A percentile compares a stretch with the other conserved stretches of the same genome.
These are phyloP conservation scores for Coemansia sp. DNA, from an alignment of 192 early-diverging fungal genomes.

Conservation along the genomic window DNA sequence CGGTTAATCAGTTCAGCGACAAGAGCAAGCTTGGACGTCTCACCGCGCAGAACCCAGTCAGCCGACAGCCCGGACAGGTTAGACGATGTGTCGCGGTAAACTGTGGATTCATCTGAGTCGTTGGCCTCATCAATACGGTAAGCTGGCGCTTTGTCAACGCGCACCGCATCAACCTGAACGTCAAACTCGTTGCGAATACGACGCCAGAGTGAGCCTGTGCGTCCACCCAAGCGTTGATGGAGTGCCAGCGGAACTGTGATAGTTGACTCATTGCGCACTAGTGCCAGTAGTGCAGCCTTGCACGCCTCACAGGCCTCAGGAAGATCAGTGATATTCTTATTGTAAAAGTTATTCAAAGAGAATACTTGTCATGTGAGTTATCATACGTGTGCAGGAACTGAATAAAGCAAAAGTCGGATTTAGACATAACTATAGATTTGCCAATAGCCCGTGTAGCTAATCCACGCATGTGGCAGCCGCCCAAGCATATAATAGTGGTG, in stretches of 20 bases:
- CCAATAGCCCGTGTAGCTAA: slow-evolving; percentile 60
- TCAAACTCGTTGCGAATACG: slow-evolving; percentile 62
- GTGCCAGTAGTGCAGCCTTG: slow-evolving; percentile 45
- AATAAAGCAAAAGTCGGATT: slow-evolving; percentile 55
- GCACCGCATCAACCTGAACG: slow-evolving; percentile 57
- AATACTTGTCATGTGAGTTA: slow-evolving; percentile 59
- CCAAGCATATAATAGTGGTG: slow-evolving; percentile 70
- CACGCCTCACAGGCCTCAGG: slow-evolving; percentile 58
- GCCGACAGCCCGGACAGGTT: slow-evolving; percentile 23
- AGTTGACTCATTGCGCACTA: slow-evolving; percentile 56
- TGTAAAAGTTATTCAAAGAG: slow-evolving; percentile 44
- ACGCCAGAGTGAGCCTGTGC: slow-evolving; percentile 55
- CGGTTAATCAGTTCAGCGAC: slow-evolving; percentile 32
- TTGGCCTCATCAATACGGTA: slow-evolving; percentile 51
- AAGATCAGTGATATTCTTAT: slow-evolving; percentile 59
- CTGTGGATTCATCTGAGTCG: slow-evolving; percentile 10
- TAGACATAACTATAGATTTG: slow-evolving; percentile 52
- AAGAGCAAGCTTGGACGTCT: slow-evolving; percentile 50
- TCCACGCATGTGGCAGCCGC: slow-evolving; percentile 62
- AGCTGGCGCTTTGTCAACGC: slow-evolving; percentile 42
- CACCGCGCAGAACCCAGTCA: slow-evolving; percentile 59
- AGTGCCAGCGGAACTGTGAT: slow-evolving; percentile 57
- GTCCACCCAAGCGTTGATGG: slow-evolving; percentile 59
- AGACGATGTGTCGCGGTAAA: slow-evolving; percentile 25
- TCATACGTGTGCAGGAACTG: slow-evolving; percentile 59